These are phyloP conservation scores for Schwanniomyces etchellsii DNA, from an alignment of 1,139 yeast genomes.

Conservation along the genomic window DNA sequence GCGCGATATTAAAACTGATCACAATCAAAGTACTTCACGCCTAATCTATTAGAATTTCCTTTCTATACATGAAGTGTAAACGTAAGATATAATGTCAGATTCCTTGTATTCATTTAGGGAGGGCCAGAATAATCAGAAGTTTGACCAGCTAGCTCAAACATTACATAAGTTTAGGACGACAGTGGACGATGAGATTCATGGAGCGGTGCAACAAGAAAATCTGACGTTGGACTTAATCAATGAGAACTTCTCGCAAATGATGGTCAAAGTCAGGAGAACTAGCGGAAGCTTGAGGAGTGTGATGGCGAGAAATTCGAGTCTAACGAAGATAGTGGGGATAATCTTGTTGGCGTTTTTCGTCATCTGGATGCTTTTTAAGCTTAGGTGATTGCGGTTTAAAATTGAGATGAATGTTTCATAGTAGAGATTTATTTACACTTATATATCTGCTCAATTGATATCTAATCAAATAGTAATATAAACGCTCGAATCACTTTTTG, in stretches of 20 bases:
- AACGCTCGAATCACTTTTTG: slow-evolving; percentile 9
- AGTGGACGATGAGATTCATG: slow-evolving; percentile 40
- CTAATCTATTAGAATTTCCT: too few species aligned
- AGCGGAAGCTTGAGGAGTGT: slow-evolving; percentile 57
- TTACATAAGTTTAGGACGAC: slow-evolving; percentile 41
- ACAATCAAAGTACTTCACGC: too few species aligned
- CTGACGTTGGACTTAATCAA: slow-evolving; percentile 51
- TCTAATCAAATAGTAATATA: too few species aligned
- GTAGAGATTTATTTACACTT: too few species aligned
- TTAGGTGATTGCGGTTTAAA: slow-evolving; percentile 13
- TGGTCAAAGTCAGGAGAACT: slow-evolving; percentile 58
- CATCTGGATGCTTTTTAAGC: slow-evolving; percentile 60
- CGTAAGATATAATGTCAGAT: slow-evolving; percentile 23
- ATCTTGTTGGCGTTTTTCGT: slow-evolving; percentile 60
- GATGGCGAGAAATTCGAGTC: slow-evolving; percentile 40
- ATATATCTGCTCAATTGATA: too few species aligned
- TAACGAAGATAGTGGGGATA: slow-evolving; percentile 34
- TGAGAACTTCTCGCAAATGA: slow-evolving; percentile 56
- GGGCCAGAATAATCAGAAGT: slow-evolving; percentile 39
- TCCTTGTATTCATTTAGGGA: slow-evolving; percentile 39
- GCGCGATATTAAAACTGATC: too few species aligned
- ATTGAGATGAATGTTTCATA: neutral
- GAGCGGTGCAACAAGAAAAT: slow-evolving; percentile 35
- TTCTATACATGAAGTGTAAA: too few species aligned
- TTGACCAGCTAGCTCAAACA: slow-evolving; percentile 41